These are phyloP conservation scores for Filobasidium floriforme DNA, from an alignment of 768 basidiomycete genomes.

Conservation along the genomic window DNA sequence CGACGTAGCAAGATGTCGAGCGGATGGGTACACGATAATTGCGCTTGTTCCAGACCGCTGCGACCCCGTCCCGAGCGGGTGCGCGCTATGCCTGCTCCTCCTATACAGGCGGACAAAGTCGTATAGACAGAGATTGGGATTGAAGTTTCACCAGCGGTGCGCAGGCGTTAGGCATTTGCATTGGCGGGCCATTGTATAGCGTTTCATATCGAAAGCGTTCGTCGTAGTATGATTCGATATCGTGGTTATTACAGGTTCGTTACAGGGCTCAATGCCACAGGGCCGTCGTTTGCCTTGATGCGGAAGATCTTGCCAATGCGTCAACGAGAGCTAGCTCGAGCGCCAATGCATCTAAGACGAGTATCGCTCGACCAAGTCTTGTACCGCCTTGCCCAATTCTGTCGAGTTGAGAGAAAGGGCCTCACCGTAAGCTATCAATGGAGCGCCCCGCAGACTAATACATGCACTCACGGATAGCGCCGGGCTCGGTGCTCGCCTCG, in stretches of 20 bases:
- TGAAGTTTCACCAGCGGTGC: no score
- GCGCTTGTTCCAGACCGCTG: constrained; percentile 22
- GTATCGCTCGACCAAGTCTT: background rate
- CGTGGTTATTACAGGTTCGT: no score
- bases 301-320: no score
- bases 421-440: background rate
- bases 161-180: no score
- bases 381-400: background rate
- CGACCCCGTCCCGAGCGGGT: constrained; percentile 17
- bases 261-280: no score
- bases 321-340: no score
- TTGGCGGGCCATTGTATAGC: no score
- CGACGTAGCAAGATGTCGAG: constrained; percentile 5
- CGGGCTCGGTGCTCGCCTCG: constrained; percentile 65
- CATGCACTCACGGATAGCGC: constrained; percentile 68
- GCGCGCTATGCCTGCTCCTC: background rate
- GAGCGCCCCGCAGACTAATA: background rate
- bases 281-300: no score
- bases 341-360: background rate
- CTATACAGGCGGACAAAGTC: no score
- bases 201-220: no score
- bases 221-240: no score
- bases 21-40: constrained; percentile 17
- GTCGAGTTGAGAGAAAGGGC: background rate
- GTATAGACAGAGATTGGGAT: no score